Percentiles rank a stretch among this genome's conserved stretches.
Evolutionary conservation across 768 basidiomycete species (phyloP).

Genomic region (Sporobolomyces pararoseus): DNA sequence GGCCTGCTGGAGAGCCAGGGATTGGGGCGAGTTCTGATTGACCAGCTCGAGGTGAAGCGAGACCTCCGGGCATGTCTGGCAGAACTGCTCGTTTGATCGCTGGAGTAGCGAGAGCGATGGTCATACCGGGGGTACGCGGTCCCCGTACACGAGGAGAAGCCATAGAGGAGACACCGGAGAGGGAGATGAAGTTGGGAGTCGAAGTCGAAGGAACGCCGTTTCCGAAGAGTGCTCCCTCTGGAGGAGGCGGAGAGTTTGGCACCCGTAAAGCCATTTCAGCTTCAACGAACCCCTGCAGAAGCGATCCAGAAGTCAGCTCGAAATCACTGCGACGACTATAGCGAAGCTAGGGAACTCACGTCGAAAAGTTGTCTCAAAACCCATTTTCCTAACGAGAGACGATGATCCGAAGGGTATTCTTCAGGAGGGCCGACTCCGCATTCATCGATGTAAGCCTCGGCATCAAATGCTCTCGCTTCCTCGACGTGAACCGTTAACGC

Average conservation of each 20-base stretch:
- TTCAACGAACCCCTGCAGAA: constrained; percentile 38
- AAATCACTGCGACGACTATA: neutral
- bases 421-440: constrained; percentile 44
- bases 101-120: constrained; percentile 61
- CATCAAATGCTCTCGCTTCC: constrained; percentile 77
- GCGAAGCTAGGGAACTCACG: neutral
- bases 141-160: constrained; percentile 7
- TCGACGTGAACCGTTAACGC: constrained; percentile 80
- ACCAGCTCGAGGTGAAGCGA: constrained; percentile 15
- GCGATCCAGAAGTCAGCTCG: no score
- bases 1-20: constrained; percentile 22
- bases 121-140: constrained; percentile 45
- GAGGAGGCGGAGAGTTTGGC: constrained; percentile 2
- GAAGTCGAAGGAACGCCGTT: neutral
- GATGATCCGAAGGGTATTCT: constrained; percentile 69
- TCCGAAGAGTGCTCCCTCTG: constrained; percentile 26
- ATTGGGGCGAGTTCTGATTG: constrained; percentile 30
- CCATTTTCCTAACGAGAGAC: constrained; percentile 59
- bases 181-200: constrained; percentile 31
- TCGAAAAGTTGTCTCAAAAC: constrained; percentile 44
- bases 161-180: constrained; percentile 12
- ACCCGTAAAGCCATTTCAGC: constrained; percentile 34
- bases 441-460: constrained; percentile 92
- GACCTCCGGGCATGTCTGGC: constrained; percentile 11
- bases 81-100: constrained; percentile 54